Percentiles rank a stretch among this genome's conserved stretches.
Conservation (phyloP, 208 protist species). For the Trypanosoma avium region DNA sequence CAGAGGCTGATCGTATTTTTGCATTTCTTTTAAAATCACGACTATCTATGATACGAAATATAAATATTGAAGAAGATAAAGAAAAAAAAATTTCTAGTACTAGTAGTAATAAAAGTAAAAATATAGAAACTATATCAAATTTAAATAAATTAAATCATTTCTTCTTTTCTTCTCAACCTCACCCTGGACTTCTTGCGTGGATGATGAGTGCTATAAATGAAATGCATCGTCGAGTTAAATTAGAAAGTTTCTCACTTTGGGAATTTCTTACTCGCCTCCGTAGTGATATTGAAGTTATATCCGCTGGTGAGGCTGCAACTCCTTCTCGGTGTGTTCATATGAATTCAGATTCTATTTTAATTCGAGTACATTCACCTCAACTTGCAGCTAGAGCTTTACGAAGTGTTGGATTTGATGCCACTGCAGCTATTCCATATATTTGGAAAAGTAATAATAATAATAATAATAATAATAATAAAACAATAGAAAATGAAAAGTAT, state of each 20-base stretch:
- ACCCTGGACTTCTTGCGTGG: slow-evolving; percentile 6
- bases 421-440: slow-evolving; percentile 1
- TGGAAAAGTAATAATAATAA: neutral
- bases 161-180: slow-evolving; percentile 12
- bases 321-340: slow-evolving; percentile 28
- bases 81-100: neutral
- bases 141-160: no score
- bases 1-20: slow-evolving; percentile 10
- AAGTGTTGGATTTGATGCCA: slow-evolving; percentile 29
- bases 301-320: slow-evolving; percentile 29
- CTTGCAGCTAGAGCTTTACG: slow-evolving; percentile 14
- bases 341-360: slow-evolving; percentile 22
- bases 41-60: neutral
- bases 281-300: slow-evolving; percentile 33
- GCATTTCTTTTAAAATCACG: slow-evolving; percentile 2
- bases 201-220: neutral
- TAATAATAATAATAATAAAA: neutral
- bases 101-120: neutral
- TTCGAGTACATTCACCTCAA: slow-evolving; percentile 26
- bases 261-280: slow-evolving; percentile 32
- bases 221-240: slow-evolving; percentile 5
- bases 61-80: no score
- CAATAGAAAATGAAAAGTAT: neutral
- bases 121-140: neutral
- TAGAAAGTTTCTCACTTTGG: slow-evolving; percentile 33